These are phyloP conservation scores for Corylus americana DNA, from an alignment of 306 rosid genomes.

Conservation along the genomic window DNA sequence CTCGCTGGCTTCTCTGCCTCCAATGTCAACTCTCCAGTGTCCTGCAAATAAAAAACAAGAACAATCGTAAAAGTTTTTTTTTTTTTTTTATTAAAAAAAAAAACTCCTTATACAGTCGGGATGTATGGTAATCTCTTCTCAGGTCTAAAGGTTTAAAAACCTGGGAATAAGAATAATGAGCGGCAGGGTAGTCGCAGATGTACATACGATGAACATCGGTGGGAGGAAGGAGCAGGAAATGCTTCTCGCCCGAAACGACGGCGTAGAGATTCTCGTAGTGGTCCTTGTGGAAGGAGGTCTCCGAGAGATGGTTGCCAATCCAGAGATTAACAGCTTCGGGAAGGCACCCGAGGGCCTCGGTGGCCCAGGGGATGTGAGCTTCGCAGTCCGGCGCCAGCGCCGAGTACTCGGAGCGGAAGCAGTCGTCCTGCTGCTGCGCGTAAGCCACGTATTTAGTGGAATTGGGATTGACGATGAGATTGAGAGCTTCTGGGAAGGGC, in stretches of 20 bases:
- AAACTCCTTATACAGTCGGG: too few relatives aligned
- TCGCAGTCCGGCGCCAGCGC: conserved; percentile 62
- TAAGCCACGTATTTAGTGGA: conserved; percentile 46
- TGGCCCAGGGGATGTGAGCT: conserved; percentile 62
- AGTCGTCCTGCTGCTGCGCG: conserved; percentile 82
- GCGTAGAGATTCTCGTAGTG: conserved; percentile 87
- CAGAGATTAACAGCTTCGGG: conserved; percentile 86
- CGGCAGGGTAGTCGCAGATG: conserved; percentile 63
- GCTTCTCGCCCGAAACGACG: conserved; percentile 71
- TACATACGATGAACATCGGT: conserved; percentile 78
- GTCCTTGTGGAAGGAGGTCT: conserved; percentile 76
- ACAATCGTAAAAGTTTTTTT: background rate
- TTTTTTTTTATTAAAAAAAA: too few relatives aligned
- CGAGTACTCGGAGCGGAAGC: conserved; percentile 63
- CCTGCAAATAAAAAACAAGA: conserved; percentile 37
- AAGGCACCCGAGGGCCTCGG: conserved; percentile 56
- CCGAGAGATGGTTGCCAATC: conserved; percentile 64
- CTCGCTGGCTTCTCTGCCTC: conserved; percentile 61
- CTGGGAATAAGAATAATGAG: conserved; percentile 54
- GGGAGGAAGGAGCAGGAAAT: conserved; percentile 75
- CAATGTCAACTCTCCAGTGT: conserved; percentile 54
- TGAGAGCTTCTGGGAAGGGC: conserved; percentile 37
- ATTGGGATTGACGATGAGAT: conserved; percentile 24
- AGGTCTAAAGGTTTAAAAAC: conserved; percentile 21
- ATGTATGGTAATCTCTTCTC: too few relatives aligned